Base-by-base conservation (phyloP, 179 eudicot species). In the Nepenthes alata region DNA sequence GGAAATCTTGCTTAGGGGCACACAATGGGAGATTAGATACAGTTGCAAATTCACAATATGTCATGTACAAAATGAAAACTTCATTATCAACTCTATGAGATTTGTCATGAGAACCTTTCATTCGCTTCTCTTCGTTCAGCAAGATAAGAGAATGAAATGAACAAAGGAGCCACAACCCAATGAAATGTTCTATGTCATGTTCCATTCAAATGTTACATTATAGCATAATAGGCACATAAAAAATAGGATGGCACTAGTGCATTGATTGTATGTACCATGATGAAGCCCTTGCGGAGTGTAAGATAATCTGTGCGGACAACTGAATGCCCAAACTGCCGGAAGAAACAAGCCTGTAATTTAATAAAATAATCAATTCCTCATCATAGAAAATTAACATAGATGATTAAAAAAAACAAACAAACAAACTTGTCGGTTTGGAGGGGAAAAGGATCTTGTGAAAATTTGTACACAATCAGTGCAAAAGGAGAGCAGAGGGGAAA, bases 261-360 rank as follows among this genome's bases (percentile, higher is more conserved):
- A 2, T 55, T 53, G 37, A 50, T 57, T 39, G 50, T 55, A 59
- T 67, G 53, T 80, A 90, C 97, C 84, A 62, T 71, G 74, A 91
- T 88, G 80, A 91, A 91, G 61, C 91, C 97, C 77, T 88, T 87
- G 63, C 96, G 96, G 39, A 91, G 91, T 11, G 93, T 85, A 58
- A 91, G 93, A 70, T 91, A 91, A 75, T 91, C 96, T 55, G 91
- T 84, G 59, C 87, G 89, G 75, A 83, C 89, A 64, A 91, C 95
- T 37, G 98, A 86, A 60, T 63, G 82, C 53, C 96, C 95, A 75
- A 89, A 91, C 65, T 91, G 98, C 57, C 98, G 75, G 74, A 91
- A 91, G 84, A 91, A 88, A 74, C 98, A 89, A 39, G 79, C 80
- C 96, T 88, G 82, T 61, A 69, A 68, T 52, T 62, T 47, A 63